Evolutionary conservation across 2,329 filamentous ascomycete genomes (phyloP), one percentile per base, ranked within the genome.

Genomic region (Aureobasidium sp.): DNA sequence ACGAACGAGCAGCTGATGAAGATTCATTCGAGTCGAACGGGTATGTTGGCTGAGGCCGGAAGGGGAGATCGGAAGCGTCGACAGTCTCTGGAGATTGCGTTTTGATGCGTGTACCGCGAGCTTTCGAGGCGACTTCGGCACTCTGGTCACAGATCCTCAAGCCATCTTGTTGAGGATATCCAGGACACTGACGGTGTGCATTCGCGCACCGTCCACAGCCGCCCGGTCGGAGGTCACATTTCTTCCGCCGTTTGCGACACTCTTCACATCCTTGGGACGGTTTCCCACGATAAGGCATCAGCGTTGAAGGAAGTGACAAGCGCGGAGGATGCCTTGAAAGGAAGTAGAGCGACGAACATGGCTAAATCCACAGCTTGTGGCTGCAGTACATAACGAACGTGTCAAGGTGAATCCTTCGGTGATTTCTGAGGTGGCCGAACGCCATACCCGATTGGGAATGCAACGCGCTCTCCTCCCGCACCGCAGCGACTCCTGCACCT

Each of bases 191-290:
- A 38, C 55, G 42, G 6, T 33, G 42, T 11, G 55, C 55, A 31
- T 58, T 47, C 2, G 17, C 7, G n/a, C 55, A 58, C 11, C 55
- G n/a, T 4, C 21, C 35, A 31, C 55, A 58, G 6, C 55, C 55
- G 3, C 55, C 55, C 1, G 42, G 17, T 2, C 43, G 42, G 35
- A 58, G 42, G 33, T 58, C 55, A 19, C 55, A 58, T 23, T 58
- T 58, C 43, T 58, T 58, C 3, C 55, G 55, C n/a, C 42, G 29
- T 29, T 49, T 47, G 6, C 43, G 43, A 58, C 55, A 58, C 33
- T 58, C 55, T 7, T 58, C 43, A 31, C 55, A 58, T 9, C 55
- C 55, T 21, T 58, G 19, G 0, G 55, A 58, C 0, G 43, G 55
- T 35, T 31, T 58, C 17, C 55, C 55, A n/a, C 55, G 31, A 49